Percentiles rank a stretch among this genome's conserved stretches.
phyloP scores from a whole-genome alignment of 1,284 basidiomycete species.

The Abortiporus biennis region DNA sequence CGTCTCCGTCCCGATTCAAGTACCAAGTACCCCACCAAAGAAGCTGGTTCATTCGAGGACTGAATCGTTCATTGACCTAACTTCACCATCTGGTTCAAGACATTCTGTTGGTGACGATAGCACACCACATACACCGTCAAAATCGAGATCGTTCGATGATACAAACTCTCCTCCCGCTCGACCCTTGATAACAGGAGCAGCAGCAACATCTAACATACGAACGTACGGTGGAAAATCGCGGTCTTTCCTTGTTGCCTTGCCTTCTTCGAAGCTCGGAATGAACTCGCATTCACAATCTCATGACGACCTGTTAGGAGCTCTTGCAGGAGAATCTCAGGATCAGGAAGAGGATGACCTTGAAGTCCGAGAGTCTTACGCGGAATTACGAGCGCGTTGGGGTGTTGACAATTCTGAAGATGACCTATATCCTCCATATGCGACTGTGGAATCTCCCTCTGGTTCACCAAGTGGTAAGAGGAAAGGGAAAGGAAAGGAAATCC shows the following conservation, averaged over 20 bases:
- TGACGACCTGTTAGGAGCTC: too few species aligned
- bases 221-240: constrained; percentile 74
- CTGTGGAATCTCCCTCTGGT: constrained; percentile 19
- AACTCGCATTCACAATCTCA: constrained; percentile 13
- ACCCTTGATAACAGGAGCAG: constrained; percentile 13
- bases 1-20: not conserved
- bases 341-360: constrained; percentile 49
- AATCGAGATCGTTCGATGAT: constrained; percentile 9
- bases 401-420: constrained; percentile 72
- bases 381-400: constrained; percentile 64
- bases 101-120: too few species aligned
- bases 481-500: constrained; percentile 22
- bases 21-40: constrained; percentile 27
- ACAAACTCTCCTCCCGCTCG: constrained; percentile 10
- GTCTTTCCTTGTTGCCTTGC: constrained; percentile 63
- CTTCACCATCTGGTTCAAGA: constrained; percentile 12
- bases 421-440: constrained; percentile 33
- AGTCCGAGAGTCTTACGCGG: constrained; percentile 60
- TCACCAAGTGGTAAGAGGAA: constrained; percentile 27
- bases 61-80: constrained; percentile 15
- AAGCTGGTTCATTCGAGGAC: constrained; percentile 18
- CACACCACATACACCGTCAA: constrained; percentile 17
- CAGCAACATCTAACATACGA: constrained; percentile 30
- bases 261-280: constrained; percentile 23
- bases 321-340: constrained; percentile 15